Evolutionary conservation across 805 yeast genomes (phyloP), one percentile per base, ranked within the genome.

Genomic region (Ogataea nakhonphanomensis): DNA sequence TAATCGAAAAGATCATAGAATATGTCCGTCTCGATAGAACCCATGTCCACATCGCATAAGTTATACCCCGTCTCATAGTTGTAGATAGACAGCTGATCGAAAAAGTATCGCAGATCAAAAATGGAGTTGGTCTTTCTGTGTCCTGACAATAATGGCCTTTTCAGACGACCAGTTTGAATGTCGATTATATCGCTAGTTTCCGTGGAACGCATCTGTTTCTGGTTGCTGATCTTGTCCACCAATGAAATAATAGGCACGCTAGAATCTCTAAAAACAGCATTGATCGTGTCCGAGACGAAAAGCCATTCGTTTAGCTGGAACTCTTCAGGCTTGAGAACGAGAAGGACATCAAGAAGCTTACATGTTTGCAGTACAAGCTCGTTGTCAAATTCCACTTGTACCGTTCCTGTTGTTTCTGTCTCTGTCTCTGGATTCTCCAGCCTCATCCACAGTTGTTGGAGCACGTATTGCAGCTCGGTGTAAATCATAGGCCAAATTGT

Each of bases 261-360:
- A 1, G 50, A 45, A 9, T 55, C 58, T 9, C 53, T 43, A 30
- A 52, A 59, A 22, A 61, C 58, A 1, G 63, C 64, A 42, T 62
- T 65, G 1, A 58, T 45, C 4, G 57, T 79, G 51, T 84, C 87
- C 21, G 80, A 71, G 8, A 91, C 75, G 55, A 88, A 93, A 2
- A 93, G 66, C 98, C 98, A 91, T 53, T 88, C 93, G 46, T 76
- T 57, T 60, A 77, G 55, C 61, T 80, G 81, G 68, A 91, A 72
- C 43, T 88, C 95, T 56, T 90, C 97, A 30, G 73, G 71, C 26
- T 79, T 77, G 41, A 89, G 50, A 2, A 83, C 68, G 14, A 91
- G 58, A 15, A 89, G 59, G 23, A 84, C 71, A 56, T 91, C 99
- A 33, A 93, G 65, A 11, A 93, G 65, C 59, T 90, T 91, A 53